Evolutionary conservation across 257 asterid species (phyloP).

Genomic region (Ocimum tenuiflorum): DNA sequence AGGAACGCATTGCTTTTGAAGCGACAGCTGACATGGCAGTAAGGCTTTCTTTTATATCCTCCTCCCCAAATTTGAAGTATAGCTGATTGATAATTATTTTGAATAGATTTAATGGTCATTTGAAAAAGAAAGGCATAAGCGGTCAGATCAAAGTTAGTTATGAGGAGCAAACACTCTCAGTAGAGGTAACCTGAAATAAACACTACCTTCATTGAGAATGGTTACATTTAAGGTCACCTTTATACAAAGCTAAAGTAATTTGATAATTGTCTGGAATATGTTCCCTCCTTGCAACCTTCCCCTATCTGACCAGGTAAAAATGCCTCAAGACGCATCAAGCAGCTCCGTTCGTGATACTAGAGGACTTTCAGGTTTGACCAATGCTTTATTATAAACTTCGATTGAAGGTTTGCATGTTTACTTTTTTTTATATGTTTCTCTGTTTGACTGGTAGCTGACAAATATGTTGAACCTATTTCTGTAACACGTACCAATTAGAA

Average conservation of each 20-base stretch:
- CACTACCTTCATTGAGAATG: constrained; percentile 4
- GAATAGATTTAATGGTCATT: constrained; percentile 73
- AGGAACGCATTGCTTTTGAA: constrained; percentile 61
- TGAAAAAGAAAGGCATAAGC: constrained; percentile 77
- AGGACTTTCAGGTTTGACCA: constrained; percentile 75
- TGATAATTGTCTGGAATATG: not conserved
- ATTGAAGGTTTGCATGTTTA: not conserved
- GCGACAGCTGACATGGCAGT: constrained; percentile 91
- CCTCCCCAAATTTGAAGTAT: not conserved
- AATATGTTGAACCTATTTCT: no score
- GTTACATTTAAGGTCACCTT: not conserved
- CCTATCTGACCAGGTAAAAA: constrained; percentile 50
- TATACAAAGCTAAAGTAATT: not conserved
- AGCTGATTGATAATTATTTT: constrained; percentile 18
- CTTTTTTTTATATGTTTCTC: not conserved
- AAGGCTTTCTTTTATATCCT: constrained; percentile 27
- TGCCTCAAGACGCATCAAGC: constrained; percentile 94
- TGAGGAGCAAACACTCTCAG: constrained; percentile 73
- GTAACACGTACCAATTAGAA: not conserved
- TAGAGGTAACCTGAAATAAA: constrained; percentile 53
- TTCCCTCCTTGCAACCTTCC: constrained; percentile 19
- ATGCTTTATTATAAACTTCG: not conserved
- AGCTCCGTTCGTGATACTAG: constrained; percentile 72
- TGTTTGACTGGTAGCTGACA: no score
- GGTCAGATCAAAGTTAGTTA: constrained; percentile 67